Evolutionary conservation across 2,329 filamentous ascomycete genomes (phyloP), one percentile per base, ranked within the genome.

Genomic region (Alternaria triticina): DNA sequence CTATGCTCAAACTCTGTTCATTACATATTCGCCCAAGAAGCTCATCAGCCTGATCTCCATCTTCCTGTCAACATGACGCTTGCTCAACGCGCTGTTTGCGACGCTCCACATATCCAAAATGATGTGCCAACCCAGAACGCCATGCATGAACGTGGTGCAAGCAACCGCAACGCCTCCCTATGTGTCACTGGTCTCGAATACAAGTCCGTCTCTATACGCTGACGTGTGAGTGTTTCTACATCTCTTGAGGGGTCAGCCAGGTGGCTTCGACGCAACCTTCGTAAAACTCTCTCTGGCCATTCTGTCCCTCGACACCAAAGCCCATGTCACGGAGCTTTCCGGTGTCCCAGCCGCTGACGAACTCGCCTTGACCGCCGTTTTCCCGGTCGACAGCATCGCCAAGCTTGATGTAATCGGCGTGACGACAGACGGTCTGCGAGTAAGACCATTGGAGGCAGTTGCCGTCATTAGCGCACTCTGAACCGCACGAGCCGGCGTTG

Each of bases 301-400:
- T 78, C 36, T 78, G 67, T 15, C 72, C 71, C 22, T 76, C 75
- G 4, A 73, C 70, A n/a, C 74, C 74, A 57, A 79, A 79, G 17
- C 77, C 77, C 57, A 78, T 74, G 17, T 74, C 71, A 22, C 70
- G 68, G 52, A 82, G 76, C 59, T 77, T 80, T 33, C 73, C 74
- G 1, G 75, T 66, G 46, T 80, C 78, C 80, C 80, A 82, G 6
- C 79, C 80, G 4, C 72, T 76, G 9, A 77, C 74, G 49, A 80
- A 81, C 25, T 79, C 75, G 57, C 76, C 74, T 60, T 81, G 78
- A 2, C 74, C 70, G 60, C 74, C 69, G 44, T 73, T 73, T 57
- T 78, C 74, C 8, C 67, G 57, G 54, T 78, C 72, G 9, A 81
- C 77, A 22, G 70, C 70, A 40, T 79, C 73, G 13, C 77, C 70